These are phyloP conservation scores for Eimeria falciformis DNA, from an alignment of 169 alveolate genomes.

Conservation along the genomic window DNA sequence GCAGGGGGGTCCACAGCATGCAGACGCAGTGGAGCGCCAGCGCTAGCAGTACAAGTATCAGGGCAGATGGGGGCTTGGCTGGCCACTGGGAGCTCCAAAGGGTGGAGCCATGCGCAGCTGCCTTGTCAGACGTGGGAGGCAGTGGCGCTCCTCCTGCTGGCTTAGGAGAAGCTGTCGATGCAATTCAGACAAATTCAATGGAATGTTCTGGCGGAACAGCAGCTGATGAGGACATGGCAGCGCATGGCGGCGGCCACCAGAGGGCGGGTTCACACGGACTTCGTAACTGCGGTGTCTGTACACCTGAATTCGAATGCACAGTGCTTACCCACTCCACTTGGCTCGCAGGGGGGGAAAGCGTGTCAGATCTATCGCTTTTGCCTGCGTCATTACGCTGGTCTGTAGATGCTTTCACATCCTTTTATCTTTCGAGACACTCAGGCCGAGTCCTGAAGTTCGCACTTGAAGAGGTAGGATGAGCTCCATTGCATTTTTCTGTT, in stretches of 20 bases:
- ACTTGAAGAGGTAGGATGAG: neutral
- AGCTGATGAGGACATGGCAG: neutral
- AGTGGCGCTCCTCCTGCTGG: no score
- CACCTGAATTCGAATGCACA: conserved; percentile 28
- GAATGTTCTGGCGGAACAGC: no score
- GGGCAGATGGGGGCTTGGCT: no score
- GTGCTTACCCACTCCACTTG: neutral
- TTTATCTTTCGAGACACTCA: neutral
- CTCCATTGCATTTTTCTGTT: no score
- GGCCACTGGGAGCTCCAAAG: no score
- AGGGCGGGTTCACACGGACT: neutral
- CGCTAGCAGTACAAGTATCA: no score
- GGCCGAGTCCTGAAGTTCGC: neutral
- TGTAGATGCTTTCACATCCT: neutral
- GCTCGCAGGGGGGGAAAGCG: neutral
- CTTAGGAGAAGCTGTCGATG: no score
- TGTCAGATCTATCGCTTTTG: neutral
- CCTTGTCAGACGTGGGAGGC: no score
- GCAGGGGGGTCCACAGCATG: no score
- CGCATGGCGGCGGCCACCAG: neutral
- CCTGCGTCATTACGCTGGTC: neutral
- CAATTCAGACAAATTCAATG: no score
- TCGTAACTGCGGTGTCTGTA: neutral
- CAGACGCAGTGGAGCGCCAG: no score
- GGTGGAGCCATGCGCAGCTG: no score